These are phyloP conservation scores for Tricholomella constricta DNA, from an alignment of 768 basidiomycete genomes.

Conservation along the genomic window DNA sequence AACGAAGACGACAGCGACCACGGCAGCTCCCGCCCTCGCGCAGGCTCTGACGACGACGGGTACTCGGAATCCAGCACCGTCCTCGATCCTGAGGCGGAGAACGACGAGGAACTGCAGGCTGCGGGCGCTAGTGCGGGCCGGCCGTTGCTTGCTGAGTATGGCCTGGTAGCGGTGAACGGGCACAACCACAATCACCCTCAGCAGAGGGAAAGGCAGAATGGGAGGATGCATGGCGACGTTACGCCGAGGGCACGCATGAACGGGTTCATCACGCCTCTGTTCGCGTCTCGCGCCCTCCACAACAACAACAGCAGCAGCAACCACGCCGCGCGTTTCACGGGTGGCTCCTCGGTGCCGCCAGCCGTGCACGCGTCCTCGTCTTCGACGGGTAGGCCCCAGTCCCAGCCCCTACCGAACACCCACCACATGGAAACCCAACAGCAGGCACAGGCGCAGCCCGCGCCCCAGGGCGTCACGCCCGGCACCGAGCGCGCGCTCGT, in stretches of 20 bases:
- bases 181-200: constrained; percentile 12
- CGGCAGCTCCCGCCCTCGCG: constrained; percentile 20
- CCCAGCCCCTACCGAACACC: not conserved
- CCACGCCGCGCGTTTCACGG: not conserved
- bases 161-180: constrained; percentile 4
- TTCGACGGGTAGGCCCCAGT: not conserved
- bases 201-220: constrained; percentile 25
- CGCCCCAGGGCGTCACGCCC: not conserved
- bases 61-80: constrained; percentile 46
- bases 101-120: constrained; percentile 27
- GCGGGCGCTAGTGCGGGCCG: constrained; percentile 33
- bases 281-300: not conserved
- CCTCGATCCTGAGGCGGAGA: constrained; percentile 36
- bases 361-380: too few species aligned
- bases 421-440: not conserved
- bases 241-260: constrained; percentile 57
- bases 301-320: too few species aligned
- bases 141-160: constrained; percentile 30
- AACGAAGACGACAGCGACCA: constrained; percentile 49
- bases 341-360: too few species aligned
- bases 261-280: constrained; percentile 19
- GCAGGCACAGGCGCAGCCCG: not conserved
- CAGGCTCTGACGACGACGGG: constrained; percentile 35
- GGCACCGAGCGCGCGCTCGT: constrained; percentile 44
- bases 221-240: constrained; percentile 52